Evolutionary conservation across 345 rosid species (phyloP).

Genomic region (Lumnitzera littorea): DNA sequence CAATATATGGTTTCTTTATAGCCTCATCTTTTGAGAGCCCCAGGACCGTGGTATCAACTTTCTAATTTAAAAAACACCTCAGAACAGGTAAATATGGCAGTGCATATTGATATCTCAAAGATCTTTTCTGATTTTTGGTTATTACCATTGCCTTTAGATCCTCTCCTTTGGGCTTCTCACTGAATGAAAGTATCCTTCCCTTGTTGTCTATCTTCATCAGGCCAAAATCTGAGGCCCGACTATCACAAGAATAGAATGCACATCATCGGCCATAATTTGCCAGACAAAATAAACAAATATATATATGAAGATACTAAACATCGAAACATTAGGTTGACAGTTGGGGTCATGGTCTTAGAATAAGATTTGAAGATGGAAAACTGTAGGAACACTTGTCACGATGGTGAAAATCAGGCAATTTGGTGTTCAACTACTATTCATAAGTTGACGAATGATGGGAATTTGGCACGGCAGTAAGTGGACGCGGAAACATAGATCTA

Average conservation of each 20-base stretch:
- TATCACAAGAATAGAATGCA: conserved; percentile 29
- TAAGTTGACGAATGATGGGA: neutral
- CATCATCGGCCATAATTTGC: neutral
- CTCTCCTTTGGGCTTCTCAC: conserved; percentile 85
- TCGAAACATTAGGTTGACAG: too few relatives aligned
- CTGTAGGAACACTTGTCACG: too few relatives aligned
- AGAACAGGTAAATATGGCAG: neutral
- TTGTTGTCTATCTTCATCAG: conserved; percentile 90
- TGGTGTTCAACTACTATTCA: too few relatives aligned
- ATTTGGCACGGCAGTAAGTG: neutral
- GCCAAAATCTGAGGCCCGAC: conserved; percentile 97
- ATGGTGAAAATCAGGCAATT: too few relatives aligned
- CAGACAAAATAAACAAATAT: too few relatives aligned
- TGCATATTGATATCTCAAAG: too few relatives aligned
- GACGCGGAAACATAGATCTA: conserved; percentile 14
- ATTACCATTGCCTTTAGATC: conserved; percentile 80
- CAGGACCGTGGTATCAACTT: conserved; percentile 77
- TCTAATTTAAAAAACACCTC: conserved; percentile 26
- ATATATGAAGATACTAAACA: too few relatives aligned
- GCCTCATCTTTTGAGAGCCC: conserved; percentile 85
- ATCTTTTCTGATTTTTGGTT: neutral
- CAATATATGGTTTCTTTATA: conserved; percentile 82
- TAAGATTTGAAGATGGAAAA: too few relatives aligned
- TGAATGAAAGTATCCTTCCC: conserved; percentile 75
- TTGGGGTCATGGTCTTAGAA: too few relatives aligned